Evolutionary conservation across 495 filamentous ascomycete genomes (phyloP).

Genomic region (Cryomyces antarcticus): DNA sequence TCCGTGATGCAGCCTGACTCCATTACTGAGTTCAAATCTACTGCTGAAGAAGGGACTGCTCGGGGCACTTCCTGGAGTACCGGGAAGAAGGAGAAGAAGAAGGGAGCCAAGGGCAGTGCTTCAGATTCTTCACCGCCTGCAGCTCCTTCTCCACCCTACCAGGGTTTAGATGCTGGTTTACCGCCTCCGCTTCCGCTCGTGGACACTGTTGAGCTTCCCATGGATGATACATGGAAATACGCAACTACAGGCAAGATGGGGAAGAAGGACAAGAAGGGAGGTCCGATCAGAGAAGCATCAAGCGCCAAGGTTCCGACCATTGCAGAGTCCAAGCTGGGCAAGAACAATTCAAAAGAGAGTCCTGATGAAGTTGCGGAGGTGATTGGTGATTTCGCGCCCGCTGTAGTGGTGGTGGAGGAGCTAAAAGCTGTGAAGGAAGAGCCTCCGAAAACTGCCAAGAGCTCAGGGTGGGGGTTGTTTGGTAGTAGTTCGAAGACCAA

Average conservation of each 20-base stretch:
- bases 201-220: background rate
- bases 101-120: constrained; percentile 14
- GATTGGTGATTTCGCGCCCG: background rate
- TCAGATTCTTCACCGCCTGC: constrained; percentile 9
- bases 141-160: constrained; percentile 15
- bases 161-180: constrained; percentile 1
- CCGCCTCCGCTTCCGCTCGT: background rate
- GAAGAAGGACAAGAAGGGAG: constrained; percentile 9
- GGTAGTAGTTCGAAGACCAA: background rate
- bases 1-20: constrained; percentile 7
- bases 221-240: constrained; percentile 9
- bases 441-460: background rate
- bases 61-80: constrained; percentile 1
- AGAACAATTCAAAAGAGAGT: constrained; percentile 15
- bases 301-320: background rate
- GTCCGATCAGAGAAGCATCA: background rate
- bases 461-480: background rate
- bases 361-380: background rate
- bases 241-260: constrained; percentile 3
- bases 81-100: constrained; percentile 4
- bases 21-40: constrained; percentile 7
- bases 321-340: constrained; percentile 1
- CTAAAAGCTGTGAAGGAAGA: constrained; percentile 3
- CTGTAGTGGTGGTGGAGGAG: constrained; percentile 4
- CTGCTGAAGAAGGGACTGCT: constrained; percentile 5